Base-by-base conservation (phyloP, 345 rosid species). In the Salix viminalis region DNA sequence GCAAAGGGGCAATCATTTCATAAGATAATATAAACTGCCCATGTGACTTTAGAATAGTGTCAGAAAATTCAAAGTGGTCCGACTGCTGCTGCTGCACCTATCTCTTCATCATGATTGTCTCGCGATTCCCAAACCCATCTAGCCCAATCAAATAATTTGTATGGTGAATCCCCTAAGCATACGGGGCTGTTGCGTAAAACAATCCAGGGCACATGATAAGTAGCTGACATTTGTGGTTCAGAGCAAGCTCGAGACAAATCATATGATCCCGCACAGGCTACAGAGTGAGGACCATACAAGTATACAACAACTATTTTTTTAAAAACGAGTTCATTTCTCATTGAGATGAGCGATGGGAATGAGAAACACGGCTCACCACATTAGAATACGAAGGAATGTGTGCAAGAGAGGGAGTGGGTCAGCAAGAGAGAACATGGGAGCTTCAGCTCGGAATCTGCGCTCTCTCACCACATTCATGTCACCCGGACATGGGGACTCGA, bases 31-130 rank as follows among this genome's bases (percentile, higher is more conserved):
- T 14, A 6, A 23, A 28, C 65, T 23, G 26, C 36, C 73, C 84
- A 79, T 81, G 80, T 79, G 83, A 64, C 48, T 62, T 44, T 16
- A 58, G 72, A 34, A 52, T 26, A 76, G 77, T 23, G 70, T 16
- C 32, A 65, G 66, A 54, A 56, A 76, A 44, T 60, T 75, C 79
- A 56, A 81, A 67, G 76, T 77, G 80, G 86, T 81, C 84, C 83
- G 85, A 65, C 66, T 72, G 62, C 75, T 60, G 62, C 75, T 60
- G 68, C 67, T 30, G 32, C 32, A 46, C 74, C 77, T 83, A 80
- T 82, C 69, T 69, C 82, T 64, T 73, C 82, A 87, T 73, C 82
- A 87, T 85, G 79, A 85, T 87, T 87, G 84, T 30, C 75, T 83
- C 73, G 42, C 73, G 80, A 76, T 83, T 85, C 80, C 70, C 71